Conservation (phyloP, 805 yeast species). For the Starmerella apicola region DNA sequence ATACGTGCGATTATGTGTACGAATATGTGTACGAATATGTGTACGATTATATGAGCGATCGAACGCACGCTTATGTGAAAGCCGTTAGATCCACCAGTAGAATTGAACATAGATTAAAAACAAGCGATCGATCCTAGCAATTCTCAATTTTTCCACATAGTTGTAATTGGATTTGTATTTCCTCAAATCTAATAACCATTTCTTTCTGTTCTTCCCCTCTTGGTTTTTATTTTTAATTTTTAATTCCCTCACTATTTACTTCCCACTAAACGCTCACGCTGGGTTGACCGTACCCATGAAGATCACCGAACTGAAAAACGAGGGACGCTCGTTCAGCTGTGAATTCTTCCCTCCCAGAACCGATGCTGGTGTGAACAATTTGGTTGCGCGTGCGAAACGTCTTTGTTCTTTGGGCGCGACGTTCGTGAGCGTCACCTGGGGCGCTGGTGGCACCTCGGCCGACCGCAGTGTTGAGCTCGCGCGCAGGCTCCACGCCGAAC, state of each 20-base stretch:
- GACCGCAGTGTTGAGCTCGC: conserved; percentile 79
- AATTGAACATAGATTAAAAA: too few species aligned
- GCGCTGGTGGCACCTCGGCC: conserved; percentile 94
- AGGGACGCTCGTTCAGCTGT: conserved; percentile 61
- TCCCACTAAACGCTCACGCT: background rate
- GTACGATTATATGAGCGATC: too few species aligned
- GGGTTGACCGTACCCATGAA: conserved; percentile 6
- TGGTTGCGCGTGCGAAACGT: conserved; percentile 75
- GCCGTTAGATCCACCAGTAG: too few species aligned
- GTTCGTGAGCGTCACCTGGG: conserved; percentile 94
- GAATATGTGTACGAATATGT: too few species aligned
- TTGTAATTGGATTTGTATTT: too few species aligned
- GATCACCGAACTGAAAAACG: conserved; percentile 28
- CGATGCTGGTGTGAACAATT: conserved; percentile 57
- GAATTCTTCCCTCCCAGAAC: conserved; percentile 99
- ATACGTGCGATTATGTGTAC: too few species aligned
- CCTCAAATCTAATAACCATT: too few species aligned
- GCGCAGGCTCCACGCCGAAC: conserved; percentile 54
- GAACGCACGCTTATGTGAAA: too few species aligned
- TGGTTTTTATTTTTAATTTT: background rate
- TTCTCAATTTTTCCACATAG: too few species aligned
- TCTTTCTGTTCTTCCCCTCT: background rate
- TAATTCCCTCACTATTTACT: background rate
- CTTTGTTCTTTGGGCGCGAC: conserved; percentile 80
- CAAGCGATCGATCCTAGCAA: too few species aligned